These are phyloP conservation scores for Hemisphaericaspora nanyangensis DNA, from an alignment of 805 yeast genomes.

Conservation along the genomic window DNA sequence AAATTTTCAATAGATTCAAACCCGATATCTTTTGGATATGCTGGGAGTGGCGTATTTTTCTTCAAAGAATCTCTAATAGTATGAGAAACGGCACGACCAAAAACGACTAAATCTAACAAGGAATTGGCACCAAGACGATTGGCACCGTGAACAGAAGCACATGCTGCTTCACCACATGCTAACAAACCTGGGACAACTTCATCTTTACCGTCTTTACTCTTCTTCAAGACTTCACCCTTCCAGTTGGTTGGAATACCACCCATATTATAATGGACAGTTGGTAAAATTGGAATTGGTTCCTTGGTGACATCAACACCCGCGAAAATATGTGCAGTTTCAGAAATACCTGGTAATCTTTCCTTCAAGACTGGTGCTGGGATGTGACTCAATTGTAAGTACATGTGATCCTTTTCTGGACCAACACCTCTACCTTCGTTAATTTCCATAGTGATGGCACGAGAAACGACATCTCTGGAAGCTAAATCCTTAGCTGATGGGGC, in stretches of 20 bases:
- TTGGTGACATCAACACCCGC: conserved; percentile 99
- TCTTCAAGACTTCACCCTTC: conserved; percentile 90
- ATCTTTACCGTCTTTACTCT: conserved; percentile 86
- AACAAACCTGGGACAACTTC: conserved; percentile 86
- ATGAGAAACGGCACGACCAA: conserved; percentile 97
- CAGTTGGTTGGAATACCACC: conserved; percentile 99
- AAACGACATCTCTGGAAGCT: conserved; percentile 98
- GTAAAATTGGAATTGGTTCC: conserved; percentile 97
- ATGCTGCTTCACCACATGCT: conserved; percentile 99
- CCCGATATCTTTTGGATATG: conserved; percentile 83
- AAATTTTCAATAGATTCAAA: conserved; percentile 85
- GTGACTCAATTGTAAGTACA: conserved; percentile 90
- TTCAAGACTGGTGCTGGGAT: conserved; percentile 87
- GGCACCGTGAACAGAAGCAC: conserved; percentile 99
- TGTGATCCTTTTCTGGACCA: conserved; percentile 94
- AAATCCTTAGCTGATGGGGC: conserved; percentile 98
- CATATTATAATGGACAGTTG: conserved; percentile 99
- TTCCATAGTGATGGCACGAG: conserved; percentile 98
- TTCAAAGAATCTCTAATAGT: conserved; percentile 80
- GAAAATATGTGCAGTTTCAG: conserved; percentile 96
- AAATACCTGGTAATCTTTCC: conserved; percentile 98
- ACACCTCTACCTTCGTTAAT: conserved; percentile 99
- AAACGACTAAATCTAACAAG: conserved; percentile 91
- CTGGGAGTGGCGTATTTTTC: conserved; percentile 85
- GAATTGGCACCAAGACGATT: conserved; percentile 99